Base-by-base conservation (phyloP, 257 asterid genomes). In the Handroanthus guayacan region DNA sequence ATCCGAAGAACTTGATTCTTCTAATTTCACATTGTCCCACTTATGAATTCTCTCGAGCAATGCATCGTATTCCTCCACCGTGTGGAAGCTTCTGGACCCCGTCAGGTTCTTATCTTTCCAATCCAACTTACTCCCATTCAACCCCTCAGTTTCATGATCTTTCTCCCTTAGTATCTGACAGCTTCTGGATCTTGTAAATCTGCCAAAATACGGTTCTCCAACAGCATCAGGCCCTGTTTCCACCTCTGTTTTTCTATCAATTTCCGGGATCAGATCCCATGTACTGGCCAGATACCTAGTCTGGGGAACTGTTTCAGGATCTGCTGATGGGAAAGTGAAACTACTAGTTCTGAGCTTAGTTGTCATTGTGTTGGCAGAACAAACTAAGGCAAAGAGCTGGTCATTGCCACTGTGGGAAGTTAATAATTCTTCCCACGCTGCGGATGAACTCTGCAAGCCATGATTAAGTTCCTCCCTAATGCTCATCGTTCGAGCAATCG, bases 21-120 rank as follows among this genome's bases (percentile, higher is more conserved):
- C 63, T 13, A 37, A 43, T 16, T 14, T 55, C 17, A 16, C 45
- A 36, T 65, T 45, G 9, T 38, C 52, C 51, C 62, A 64, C 2
- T 63, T 85, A 12, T 38, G 82, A 47, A 81, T 83, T 55, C 89
- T 83, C 75, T 83, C 86, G 13, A 84, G 79, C 81, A 84, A 63
- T 13, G 83, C 79, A 36, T 87, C 89, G 39, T 81, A 87, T 47
- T 87, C 89, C 79, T 87, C 88, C 71, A 85, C 89, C 2, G 89
- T 83, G 79, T 87, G 91, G 63, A 85, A 87, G 84, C 89, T 87
- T 61, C 85, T 83, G 2, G 88, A 86, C 16, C 88, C 91, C 3
- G 61, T n/a, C 45, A 8, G 25, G 43, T 62, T 71, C 80, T 69
- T 75, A 45, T 84, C 85, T 3, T 57, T 37, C 80, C 60, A 25